Conservation (phyloP, 305 asterid genomes). For the Solanum hybrid region DNA sequence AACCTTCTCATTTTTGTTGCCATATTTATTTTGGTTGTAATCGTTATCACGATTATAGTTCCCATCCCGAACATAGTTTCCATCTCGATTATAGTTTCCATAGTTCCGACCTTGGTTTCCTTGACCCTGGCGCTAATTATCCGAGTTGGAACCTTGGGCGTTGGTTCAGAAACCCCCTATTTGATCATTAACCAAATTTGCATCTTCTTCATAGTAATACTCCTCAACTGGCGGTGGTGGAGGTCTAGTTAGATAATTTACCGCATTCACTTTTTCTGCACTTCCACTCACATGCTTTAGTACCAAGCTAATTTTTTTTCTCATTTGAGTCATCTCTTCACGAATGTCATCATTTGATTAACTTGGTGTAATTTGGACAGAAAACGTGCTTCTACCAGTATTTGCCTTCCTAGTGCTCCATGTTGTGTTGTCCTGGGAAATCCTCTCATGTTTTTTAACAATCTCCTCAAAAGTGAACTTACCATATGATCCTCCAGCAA, state of each 20-base stretch:
- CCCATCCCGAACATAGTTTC: too few relatives aligned
- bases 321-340: background rate
- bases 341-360: background rate
- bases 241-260: background rate
- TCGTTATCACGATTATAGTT: background rate
- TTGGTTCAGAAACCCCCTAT: fast-evolving
- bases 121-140: background rate
- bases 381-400: background rate
- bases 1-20: background rate
- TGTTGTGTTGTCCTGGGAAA: background rate
- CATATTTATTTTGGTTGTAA: background rate
- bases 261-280: background rate
- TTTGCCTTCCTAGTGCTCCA: background rate
- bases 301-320: background rate
- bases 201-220: too few relatives aligned
- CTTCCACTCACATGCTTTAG: background rate
- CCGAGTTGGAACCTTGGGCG: background rate
- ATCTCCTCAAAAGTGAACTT: background rate
- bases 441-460: background rate
- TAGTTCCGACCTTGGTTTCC: background rate
- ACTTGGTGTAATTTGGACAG: background rate
- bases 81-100: background rate
- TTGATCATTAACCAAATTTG: background rate
- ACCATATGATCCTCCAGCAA: background rate
- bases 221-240: background rate